Conservation (phyloP, 2,329 filamentous ascomycete species). For the Arthroderma sp. region DNA sequence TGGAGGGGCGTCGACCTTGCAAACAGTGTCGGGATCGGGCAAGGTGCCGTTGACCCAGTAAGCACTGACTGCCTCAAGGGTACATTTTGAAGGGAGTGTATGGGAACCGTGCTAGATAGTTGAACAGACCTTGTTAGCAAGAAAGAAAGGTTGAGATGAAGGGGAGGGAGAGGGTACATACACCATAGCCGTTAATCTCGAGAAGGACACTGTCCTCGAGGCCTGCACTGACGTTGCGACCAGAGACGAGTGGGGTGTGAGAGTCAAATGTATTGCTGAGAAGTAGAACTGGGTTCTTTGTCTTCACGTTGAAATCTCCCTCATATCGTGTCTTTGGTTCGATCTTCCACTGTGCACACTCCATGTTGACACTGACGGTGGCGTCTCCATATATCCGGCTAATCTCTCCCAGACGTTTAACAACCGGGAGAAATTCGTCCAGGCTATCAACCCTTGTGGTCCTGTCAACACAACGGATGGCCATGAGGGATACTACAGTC, state of each 20-base stretch:
- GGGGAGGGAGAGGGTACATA: not conserved
- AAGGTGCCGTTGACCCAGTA: constrained; percentile 27
- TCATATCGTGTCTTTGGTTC: constrained; percentile 14
- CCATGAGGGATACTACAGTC: too few species aligned
- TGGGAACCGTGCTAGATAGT: constrained; percentile 11
- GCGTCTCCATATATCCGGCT: constrained; percentile 4
- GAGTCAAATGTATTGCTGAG: constrained; percentile 17
- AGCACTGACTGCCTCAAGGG: constrained; percentile 13
- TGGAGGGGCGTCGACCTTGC: constrained; percentile 7
- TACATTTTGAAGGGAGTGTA: constrained; percentile 22
- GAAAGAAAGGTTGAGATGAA: not conserved
- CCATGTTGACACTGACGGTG: constrained; percentile 1
- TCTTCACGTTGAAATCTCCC: constrained; percentile 15
- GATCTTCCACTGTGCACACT: constrained; percentile 13
- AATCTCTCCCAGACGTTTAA: not conserved
- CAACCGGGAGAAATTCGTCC: not conserved
- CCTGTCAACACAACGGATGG: too few species aligned
- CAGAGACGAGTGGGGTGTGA: constrained; percentile 15
- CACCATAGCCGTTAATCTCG: constrained; percentile 14
- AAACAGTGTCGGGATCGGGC: constrained; percentile 21
- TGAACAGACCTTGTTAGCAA: not conserved
- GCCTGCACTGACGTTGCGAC: constrained; percentile 13
- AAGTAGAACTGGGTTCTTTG: constrained; percentile 16
- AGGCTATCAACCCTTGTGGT: too few species aligned
- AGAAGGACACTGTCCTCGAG: constrained; percentile 17